These are phyloP conservation scores for Trichoderma afroharzianum DNA, from an alignment of 2,329 filamentous ascomycete species.

Conservation along the genomic window DNA sequence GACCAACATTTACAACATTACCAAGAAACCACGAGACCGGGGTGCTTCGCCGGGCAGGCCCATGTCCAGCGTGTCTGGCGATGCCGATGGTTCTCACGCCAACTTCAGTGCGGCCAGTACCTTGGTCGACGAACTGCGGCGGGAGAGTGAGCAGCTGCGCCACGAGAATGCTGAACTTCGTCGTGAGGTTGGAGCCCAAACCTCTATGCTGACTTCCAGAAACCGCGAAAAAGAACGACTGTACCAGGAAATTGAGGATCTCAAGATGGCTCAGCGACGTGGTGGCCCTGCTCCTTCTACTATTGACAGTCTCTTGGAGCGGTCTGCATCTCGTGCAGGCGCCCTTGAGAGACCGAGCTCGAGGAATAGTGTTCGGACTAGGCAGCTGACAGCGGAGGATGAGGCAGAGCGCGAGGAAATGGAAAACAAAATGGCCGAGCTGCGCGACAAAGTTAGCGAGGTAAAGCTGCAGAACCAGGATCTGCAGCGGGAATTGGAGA, in stretches of 20 bases:
- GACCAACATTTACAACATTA: conserved; percentile 64
- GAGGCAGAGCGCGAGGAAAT: conserved; percentile 82
- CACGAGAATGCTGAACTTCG: conserved; percentile 91
- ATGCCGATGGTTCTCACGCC: conserved; percentile 48
- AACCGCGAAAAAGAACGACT: conserved; percentile 93
- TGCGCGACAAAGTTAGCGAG: conserved; percentile 82
- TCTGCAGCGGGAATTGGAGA: conserved; percentile 76
- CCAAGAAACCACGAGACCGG: conserved; percentile 45
- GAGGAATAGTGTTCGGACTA: conserved; percentile 65
- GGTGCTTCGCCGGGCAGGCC: conserved; percentile 49
- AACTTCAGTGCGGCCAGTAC: conserved; percentile 59
- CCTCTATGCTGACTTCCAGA: conserved; percentile 93
- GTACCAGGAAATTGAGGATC: conserved; percentile 94
- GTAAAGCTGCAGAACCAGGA: conserved; percentile 88
- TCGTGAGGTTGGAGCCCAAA: conserved; percentile 90
- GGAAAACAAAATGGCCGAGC: conserved; percentile 76
- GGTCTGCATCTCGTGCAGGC: conserved; percentile 83
- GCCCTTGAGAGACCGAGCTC: conserved; percentile 68
- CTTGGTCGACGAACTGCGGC: conserved; percentile 70
- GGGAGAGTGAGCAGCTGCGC: conserved; percentile 70
- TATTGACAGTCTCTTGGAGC: conserved; percentile 86
- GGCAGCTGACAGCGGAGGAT: conserved; percentile 57
- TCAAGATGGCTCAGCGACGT: conserved; percentile 82
- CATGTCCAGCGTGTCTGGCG: conserved; percentile 47
- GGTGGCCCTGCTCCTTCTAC: conserved; percentile 60